These are phyloP conservation scores for Sordariomycetes sp. DNA, from an alignment of 2,329 filamentous ascomycete species.

Conservation along the genomic window DNA sequence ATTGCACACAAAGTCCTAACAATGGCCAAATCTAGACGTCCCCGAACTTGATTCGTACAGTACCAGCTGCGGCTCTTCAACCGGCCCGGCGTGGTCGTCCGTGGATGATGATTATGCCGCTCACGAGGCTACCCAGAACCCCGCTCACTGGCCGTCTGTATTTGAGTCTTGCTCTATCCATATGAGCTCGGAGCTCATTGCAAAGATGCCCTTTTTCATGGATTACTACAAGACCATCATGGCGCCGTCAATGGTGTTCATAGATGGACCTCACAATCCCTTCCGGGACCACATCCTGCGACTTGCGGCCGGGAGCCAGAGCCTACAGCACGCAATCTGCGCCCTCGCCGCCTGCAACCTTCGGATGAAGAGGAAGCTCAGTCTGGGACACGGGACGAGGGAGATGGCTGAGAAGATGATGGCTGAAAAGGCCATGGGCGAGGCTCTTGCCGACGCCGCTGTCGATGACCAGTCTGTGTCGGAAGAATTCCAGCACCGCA, in stretches of 20 bases:
- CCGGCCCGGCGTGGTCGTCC: conserved; percentile 31
- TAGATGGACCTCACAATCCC: conserved; percentile 76
- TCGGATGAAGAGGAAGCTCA: conserved; percentile 65
- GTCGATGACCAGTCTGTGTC: conserved; percentile 48
- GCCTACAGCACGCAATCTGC: conserved; percentile 85
- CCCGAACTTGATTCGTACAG: conserved; percentile 39
- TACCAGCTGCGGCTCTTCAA: conserved; percentile 29
- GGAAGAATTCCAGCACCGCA: conserved; percentile 73
- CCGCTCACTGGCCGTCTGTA: conserved; percentile 32
- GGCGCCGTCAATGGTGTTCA: conserved; percentile 81
- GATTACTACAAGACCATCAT: conserved; percentile 91
- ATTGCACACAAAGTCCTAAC: conserved; percentile 6
- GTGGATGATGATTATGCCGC: conserved; percentile 30
- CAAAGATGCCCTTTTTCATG: conserved; percentile 77
- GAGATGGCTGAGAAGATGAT: conserved; percentile 33
- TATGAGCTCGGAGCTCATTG: conserved; percentile 50
- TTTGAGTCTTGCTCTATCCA: conserved; percentile 27
- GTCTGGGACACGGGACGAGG: conserved; percentile 42
- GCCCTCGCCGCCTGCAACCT: conserved; percentile 82
- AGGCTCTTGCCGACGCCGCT: conserved; percentile 31
- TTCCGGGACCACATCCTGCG: conserved; percentile 73
- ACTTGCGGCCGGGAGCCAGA: conserved; percentile 64
- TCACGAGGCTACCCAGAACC: conserved; percentile 27
- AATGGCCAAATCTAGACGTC: conserved; percentile 23
- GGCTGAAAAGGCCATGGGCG: conserved; percentile 30